phyloP scores from a whole-genome alignment of 495 filamentous ascomycete genomes.

The Trichoderma virens region DNA sequence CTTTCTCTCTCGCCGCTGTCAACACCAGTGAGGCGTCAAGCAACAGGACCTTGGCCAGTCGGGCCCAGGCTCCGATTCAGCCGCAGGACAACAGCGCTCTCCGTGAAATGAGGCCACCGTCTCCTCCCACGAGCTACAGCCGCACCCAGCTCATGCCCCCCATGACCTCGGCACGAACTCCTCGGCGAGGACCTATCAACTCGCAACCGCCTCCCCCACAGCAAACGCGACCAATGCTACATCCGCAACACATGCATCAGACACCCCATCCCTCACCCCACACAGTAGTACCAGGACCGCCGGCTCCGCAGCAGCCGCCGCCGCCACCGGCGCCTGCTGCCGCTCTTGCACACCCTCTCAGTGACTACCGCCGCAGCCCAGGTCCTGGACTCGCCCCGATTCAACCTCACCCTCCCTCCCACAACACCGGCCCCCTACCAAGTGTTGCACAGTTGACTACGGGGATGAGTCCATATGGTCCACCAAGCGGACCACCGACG shows the following conservation, averaged over 20 bases:
- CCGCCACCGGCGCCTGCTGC: slow-evolving; percentile 23
- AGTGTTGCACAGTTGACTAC: slow-evolving; percentile 49
- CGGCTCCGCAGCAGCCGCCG: slow-evolving; percentile 10
- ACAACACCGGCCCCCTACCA: slow-evolving; percentile 34
- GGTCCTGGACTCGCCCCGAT: slow-evolving; percentile 37
- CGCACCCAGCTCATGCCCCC: slow-evolving; percentile 16
- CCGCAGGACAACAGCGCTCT: slow-evolving; percentile 12
- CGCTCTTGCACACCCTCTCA: slow-evolving; percentile 19
- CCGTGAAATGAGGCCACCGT: slow-evolving; percentile 26
- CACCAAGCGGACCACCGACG: slow-evolving; percentile 23
- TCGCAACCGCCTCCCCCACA: not conserved
- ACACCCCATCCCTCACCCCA: slow-evolving; percentile 18
- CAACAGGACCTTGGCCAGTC: slow-evolving; percentile 17
- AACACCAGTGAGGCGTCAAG: slow-evolving; percentile 51
- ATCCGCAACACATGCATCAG: slow-evolving; percentile 10
- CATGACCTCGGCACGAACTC: not conserved
- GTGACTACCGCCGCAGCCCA: slow-evolving; percentile 22
- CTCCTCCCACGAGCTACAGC: slow-evolving; percentile 28
- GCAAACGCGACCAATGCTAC: not conserved
- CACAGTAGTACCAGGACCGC: slow-evolving; percentile 7
- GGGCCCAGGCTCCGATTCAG: slow-evolving; percentile 23
- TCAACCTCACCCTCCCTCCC: slow-evolving; percentile 23
- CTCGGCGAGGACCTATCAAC: slow-evolving; percentile 5
- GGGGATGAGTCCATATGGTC: slow-evolving; percentile 46
- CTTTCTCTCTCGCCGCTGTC: slow-evolving; percentile 61